Base-by-base conservation (phyloP, 139 green algal genomes). In the Deuterostichococcus epilithicus region DNA sequence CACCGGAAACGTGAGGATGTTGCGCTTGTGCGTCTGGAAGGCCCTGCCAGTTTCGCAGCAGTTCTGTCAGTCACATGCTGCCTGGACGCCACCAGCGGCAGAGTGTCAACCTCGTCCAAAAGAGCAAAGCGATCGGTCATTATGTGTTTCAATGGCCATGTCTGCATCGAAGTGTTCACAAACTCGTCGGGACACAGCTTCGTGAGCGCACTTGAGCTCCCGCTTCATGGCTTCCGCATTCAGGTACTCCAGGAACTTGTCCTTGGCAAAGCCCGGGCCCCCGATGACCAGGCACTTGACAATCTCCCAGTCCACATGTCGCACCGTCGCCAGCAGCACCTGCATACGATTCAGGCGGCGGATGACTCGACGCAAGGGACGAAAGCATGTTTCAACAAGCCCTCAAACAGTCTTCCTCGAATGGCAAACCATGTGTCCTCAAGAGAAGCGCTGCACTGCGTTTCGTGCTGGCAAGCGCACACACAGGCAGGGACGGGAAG, bases 221-320 rank as follows among this genome's bases (percentile, higher is more conserved):
- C 79, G 47, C 60, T 82, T 68, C 34, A 91, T 82, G 3, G 86
- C 88, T 75, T 96, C 89, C 58, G 74, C 77, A 5, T 92, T 83
- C 71, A 98, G 73, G 76, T 89, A 94, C 77, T 90, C 81, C 33
- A 86, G 86, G 76, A 98, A 93, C 68, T 84, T 68, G 74, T 99
- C 95, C 84, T 98, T 98, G 22, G 88, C 88, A 82, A 98, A 99
- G 13, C 95, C 95, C 13, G 95, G 95, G 2, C 94, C 94, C 30
- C 95, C 95, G 28, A 99, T 92, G 20, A 99, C 89, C 25, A 99
- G 84, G 80, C 95, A 98, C 70, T 93, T 92, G 45, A 98, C 89
- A 2, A 97, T 78, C 0, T 75, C 78, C 82, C 95, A 98, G 88
- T 98, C 90, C 5, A 98, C 87, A 79, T 97, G 87, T 0, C 88